Base-by-base conservation (phyloP, 2,329 filamentous ascomycete species). In the Trichophyton mentagrophytes region DNA sequence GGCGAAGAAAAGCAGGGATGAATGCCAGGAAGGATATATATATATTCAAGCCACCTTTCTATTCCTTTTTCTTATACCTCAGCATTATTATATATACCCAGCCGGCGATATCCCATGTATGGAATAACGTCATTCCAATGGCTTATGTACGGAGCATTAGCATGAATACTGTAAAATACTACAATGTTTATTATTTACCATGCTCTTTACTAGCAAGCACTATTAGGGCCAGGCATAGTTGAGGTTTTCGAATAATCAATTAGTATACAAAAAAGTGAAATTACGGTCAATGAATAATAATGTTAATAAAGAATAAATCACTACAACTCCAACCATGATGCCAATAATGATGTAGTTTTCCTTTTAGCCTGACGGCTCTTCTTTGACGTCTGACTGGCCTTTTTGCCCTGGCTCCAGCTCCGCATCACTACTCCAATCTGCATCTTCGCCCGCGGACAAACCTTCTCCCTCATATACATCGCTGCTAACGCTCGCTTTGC, bases 381-480 rank as follows among this genome's bases (percentile, higher is more conserved):
- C 51, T 33, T 55, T 55, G 15, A 20, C 20, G n/a, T 36, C 11
- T 25, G 15, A 20, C 15, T 15, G 11, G 15, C 33, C 51, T 17
- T 55, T 51, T 25, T 17, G 15, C 13, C 4, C 13, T 25, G 25
- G 25, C 9, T 55, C 25, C n/a, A 36, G 27, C 13, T 55, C 51
- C n/a, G 51, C 25, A 36, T 55, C 51, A 13, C 51, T 36, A 17
- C 51, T 55, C 51, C 51, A 33, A 5, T 61, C 61, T 25, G 25
- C 58, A 4, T 55, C 55, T 40, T 62, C 59, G 36, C 44, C 17
- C 17, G 49, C 58, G 5, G 61, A 60, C 36, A 47, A 57, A 25
- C 56, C 47, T 36, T 13, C 61, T 27, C 33, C 55, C 17, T 60
- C 53, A 3, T 60, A 8, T 27, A 15, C 46, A 6, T 38, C 61